Evolutionary conservation across 2,329 filamentous ascomycete genomes (phyloP).

Genomic region (Scedosporium apiospermum): DNA sequence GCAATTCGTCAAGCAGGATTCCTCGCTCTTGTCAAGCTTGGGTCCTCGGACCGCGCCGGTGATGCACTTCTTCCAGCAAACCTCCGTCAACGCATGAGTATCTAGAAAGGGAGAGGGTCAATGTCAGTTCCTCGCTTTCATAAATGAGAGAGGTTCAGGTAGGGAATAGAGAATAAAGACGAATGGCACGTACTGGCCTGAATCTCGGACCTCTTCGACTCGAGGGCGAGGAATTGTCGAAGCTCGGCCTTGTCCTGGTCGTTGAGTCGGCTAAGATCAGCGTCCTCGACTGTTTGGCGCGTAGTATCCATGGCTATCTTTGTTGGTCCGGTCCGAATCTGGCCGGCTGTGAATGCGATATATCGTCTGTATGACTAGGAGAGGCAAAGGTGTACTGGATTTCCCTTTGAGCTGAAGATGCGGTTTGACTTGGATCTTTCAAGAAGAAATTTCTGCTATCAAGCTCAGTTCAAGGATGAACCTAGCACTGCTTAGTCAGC

Average conservation of each 20-base stretch:
- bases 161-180: slow-evolving; percentile 1
- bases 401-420: neutral
- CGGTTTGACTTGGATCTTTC: neutral
- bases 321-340: neutral
- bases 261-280: slow-evolving; percentile 66
- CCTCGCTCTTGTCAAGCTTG: slow-evolving; percentile 67
- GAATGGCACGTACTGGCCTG: slow-evolving; percentile 44
- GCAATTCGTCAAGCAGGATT: slow-evolving; percentile 81
- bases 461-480: too few relatives aligned
- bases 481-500: too few relatives aligned
- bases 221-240: slow-evolving; percentile 73
- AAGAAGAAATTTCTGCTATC: too few relatives aligned
- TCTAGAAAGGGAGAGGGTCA: slow-evolving; percentile 23
- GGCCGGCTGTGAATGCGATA: neutral
- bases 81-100: slow-evolving; percentile 51
- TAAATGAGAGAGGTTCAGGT: neutral
- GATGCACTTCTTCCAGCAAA: slow-evolving; percentile 94
- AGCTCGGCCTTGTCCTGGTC: slow-evolving; percentile 80
- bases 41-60: slow-evolving; percentile 61
- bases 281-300: slow-evolving; percentile 27
- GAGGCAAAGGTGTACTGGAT: neutral
- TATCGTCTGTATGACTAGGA: neutral
- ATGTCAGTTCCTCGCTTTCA: neutral
- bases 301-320: slow-evolving; percentile 4
- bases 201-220: slow-evolving; percentile 71